Percentiles rank a stretch among this genome's conserved stretches.
phyloP scores from a whole-genome alignment of 352 stramenopile species.

The Thalassiosira mediterranea region DNA sequence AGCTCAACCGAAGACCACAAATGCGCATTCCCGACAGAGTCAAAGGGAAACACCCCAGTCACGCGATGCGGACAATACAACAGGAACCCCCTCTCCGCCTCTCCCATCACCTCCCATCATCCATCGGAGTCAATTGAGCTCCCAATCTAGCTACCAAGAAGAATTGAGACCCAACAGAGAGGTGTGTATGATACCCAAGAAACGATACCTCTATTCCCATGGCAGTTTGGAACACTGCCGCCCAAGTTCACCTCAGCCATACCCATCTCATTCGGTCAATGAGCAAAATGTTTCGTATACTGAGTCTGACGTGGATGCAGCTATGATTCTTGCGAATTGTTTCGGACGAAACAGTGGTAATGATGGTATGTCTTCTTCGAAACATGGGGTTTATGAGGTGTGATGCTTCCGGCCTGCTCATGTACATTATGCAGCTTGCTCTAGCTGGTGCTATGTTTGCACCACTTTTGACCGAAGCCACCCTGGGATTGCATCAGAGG shows the following conservation, averaged over 20 bases:
- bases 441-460: too few relatives aligned
- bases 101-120: conserved; percentile 15
- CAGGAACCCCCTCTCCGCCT: neutral
- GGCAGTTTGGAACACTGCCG: neutral
- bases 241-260: conserved; percentile 2
- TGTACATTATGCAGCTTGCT: too few relatives aligned
- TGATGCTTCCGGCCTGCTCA: too few relatives aligned
- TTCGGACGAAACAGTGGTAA: conserved; percentile 23
- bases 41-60: neutral
- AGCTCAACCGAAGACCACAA: neutral
- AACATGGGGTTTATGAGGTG: too few relatives aligned
- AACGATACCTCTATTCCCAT: conserved; percentile 28
- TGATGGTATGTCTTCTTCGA: too few relatives aligned
- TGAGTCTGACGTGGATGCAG: conserved; percentile 45
- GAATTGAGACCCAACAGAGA: conserved; percentile 6
- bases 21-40: neutral
- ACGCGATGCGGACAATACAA: neutral
- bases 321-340: conserved; percentile 53
- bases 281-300: conserved; percentile 16
- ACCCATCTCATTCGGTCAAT: conserved; percentile 3
- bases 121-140: neutral
- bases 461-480: too few relatives aligned
- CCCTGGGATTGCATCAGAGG: too few relatives aligned
- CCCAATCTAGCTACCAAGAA: neutral
- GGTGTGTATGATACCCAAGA: conserved; percentile 37